phyloP scores from a whole-genome alignment of 148 eudicot species.

The Mesembryanthemum crystallinum region DNA sequence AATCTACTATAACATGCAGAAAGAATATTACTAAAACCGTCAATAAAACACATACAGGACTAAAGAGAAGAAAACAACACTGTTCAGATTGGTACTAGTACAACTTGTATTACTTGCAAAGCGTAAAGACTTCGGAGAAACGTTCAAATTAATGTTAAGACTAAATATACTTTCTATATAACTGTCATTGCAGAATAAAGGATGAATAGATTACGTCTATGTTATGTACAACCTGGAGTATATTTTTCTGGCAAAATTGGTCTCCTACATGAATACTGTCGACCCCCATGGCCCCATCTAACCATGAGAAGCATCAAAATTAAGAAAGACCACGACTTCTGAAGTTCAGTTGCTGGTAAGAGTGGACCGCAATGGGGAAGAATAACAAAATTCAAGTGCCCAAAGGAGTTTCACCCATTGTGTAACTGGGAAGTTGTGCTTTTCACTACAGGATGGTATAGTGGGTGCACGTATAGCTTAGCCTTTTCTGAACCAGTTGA shows the following conservation, averaged over 20 bases:
- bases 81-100: background rate
- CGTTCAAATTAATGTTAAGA: background rate
- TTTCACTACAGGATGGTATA: too few relatives aligned
- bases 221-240: slow-evolving; percentile 12
- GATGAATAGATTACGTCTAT: background rate
- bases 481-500: slow-evolving; percentile 82
- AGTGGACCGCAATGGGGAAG: background rate
- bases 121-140: background rate
- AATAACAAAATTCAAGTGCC: background rate
- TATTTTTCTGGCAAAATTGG: slow-evolving; percentile 17
- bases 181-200: background rate
- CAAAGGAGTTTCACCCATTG: slow-evolving; percentile 90
- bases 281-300: background rate
- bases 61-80: background rate
- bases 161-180: background rate
- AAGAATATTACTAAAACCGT: background rate
- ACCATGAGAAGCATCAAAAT: background rate
- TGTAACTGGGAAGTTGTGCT: slow-evolving; percentile 76
- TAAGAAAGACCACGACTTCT: too few relatives aligned
- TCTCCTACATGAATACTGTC: background rate
- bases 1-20: too few relatives aligned
- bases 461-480: too few relatives aligned
- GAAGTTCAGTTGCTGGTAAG: too few relatives aligned
- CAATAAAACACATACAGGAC: slow-evolving; percentile 6
- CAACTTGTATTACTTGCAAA: background rate